Conservation (phyloP, 2,329 filamentous ascomycete genomes). For the Fusarium illudens region DNA sequence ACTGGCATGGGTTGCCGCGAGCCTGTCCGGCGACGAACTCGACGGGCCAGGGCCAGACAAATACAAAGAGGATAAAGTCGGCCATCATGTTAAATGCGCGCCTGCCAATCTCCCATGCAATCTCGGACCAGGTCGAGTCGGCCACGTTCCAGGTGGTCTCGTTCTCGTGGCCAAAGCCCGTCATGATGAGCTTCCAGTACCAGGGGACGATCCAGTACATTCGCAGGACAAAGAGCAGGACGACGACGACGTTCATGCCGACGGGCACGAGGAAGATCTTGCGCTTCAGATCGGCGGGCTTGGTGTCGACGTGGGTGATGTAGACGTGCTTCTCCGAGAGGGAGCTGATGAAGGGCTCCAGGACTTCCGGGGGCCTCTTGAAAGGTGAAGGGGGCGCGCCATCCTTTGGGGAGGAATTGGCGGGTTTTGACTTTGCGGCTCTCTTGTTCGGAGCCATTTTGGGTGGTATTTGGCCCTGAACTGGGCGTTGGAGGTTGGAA, state of each 20-base stretch:
- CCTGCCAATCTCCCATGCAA: conserved; percentile 64
- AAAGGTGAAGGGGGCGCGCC: conserved; percentile 69
- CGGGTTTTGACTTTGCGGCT: conserved; percentile 44
- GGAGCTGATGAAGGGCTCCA: conserved; percentile 71
- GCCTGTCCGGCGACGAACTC: conserved; percentile 72
- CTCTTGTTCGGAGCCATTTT: conserved; percentile 49
- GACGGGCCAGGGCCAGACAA: conserved; percentile 77
- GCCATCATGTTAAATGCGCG: conserved; percentile 74
- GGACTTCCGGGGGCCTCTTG: conserved; percentile 67
- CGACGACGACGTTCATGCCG: conserved; percentile 76
- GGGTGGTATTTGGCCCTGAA: not conserved
- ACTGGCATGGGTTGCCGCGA: conserved; percentile 70
- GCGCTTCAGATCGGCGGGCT: conserved; percentile 75
- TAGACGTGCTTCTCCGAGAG: conserved; percentile 79
- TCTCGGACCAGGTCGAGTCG: conserved; percentile 63
- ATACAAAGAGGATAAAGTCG: conserved; percentile 74
- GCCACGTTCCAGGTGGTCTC: conserved; percentile 70
- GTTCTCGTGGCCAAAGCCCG: conserved; percentile 71
- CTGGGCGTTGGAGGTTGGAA: not conserved
- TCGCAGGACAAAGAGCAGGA: conserved; percentile 71
- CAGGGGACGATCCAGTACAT: conserved; percentile 73
- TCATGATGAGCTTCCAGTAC: conserved; percentile 74
- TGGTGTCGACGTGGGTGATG: conserved; percentile 82
- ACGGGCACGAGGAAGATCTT: conserved; percentile 85
- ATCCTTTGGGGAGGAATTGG: conserved; percentile 40